Percentiles rank a stretch among this genome's conserved stretches.
Evolutionary conservation across 1,284 basidiomycete genomes (phyloP).

Genomic region (Ustilago lituana): DNA sequence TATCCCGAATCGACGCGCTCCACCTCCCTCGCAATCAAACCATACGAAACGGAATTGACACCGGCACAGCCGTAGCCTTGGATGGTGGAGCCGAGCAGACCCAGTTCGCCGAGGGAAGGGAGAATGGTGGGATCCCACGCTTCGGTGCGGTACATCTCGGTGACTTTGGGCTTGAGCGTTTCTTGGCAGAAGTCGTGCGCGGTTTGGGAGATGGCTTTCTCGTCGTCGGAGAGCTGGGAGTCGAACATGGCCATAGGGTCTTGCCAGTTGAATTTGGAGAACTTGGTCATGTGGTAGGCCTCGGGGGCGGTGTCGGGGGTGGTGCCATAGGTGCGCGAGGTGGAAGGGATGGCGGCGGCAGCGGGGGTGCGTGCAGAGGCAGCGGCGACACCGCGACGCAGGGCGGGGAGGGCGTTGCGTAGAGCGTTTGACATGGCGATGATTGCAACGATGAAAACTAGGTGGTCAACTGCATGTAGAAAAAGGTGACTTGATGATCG

Average conservation of each 20-base stretch:
- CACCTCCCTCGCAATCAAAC: constrained; percentile 90
- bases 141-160: constrained; percentile 88
- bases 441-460: constrained; percentile 1
- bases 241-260: constrained; percentile 62
- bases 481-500: no score
- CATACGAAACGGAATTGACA: constrained; percentile 89
- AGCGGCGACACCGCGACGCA: constrained; percentile 20
- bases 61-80: constrained; percentile 94
- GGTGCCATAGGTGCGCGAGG: constrained; percentile 28
- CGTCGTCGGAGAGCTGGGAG: constrained; percentile 81
- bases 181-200: constrained; percentile 87
- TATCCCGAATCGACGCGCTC: constrained; percentile 96
- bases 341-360: constrained; percentile 1
- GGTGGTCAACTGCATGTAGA: no score
- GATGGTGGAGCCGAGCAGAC: constrained; percentile 90
- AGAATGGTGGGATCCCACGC: constrained; percentile 80
- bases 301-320: constrained; percentile 40
- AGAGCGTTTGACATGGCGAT: constrained; percentile 45
- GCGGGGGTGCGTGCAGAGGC: constrained; percentile 8
- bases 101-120: constrained; percentile 90
- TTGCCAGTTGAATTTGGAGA: constrained; percentile 77
- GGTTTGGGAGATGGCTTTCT: constrained; percentile 85
- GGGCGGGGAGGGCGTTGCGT: constrained; percentile 26
- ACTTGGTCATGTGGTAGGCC: constrained; percentile 64
- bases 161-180: constrained; percentile 81